A percentile compares a stretch with the other conserved stretches of the same genome.
Conservation (phyloP, 2,329 filamentous ascomycete species). For the Didymella arachidicola region DNA sequence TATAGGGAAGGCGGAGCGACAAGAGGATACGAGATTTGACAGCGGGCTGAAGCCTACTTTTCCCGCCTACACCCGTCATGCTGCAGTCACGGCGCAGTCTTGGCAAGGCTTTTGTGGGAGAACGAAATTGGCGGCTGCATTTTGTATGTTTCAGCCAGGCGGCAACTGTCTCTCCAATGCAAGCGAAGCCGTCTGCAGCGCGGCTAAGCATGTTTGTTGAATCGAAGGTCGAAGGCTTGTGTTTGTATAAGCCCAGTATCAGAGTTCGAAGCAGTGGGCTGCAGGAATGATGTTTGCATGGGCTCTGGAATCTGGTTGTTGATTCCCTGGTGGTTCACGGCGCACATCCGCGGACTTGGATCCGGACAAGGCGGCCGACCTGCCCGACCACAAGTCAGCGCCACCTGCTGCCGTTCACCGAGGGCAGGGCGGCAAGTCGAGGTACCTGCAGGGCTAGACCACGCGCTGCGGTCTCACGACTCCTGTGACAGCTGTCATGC, state of each 20-base stretch:
- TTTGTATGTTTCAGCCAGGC: conserved; percentile 19
- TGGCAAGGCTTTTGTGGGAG: conserved; percentile 1
- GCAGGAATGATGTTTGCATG: conserved; percentile 3
- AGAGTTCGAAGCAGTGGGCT: conserved; percentile 1
- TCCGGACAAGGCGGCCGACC: conserved; percentile 2
- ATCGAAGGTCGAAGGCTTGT: conserved; percentile 3
- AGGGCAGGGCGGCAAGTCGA: conserved; percentile 13
- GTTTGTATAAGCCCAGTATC: neutral
- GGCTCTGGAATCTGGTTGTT: conserved; percentile 4
- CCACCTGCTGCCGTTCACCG: conserved; percentile 8
- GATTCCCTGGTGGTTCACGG: conserved; percentile 6
- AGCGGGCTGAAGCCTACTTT: conserved; percentile 17
- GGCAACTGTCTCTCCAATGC: conserved; percentile 5
- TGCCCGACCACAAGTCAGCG: neutral
- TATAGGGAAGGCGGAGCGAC: conserved; percentile 14
- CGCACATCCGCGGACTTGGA: neutral
- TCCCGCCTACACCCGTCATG: conserved; percentile 13
- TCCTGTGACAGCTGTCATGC: conserved; percentile 3
- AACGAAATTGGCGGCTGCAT: conserved; percentile 23
- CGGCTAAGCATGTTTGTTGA: conserved; percentile 1
- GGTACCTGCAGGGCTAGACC: conserved; percentile 14
- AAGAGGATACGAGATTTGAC: conserved; percentile 14
- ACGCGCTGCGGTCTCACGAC: conserved; percentile 12
- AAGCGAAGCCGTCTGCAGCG: neutral
- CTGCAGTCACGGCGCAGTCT: conserved; percentile 14